These are phyloP conservation scores for Penicillium silybi DNA, from an alignment of 495 filamentous ascomycete species.

Conservation along the genomic window DNA sequence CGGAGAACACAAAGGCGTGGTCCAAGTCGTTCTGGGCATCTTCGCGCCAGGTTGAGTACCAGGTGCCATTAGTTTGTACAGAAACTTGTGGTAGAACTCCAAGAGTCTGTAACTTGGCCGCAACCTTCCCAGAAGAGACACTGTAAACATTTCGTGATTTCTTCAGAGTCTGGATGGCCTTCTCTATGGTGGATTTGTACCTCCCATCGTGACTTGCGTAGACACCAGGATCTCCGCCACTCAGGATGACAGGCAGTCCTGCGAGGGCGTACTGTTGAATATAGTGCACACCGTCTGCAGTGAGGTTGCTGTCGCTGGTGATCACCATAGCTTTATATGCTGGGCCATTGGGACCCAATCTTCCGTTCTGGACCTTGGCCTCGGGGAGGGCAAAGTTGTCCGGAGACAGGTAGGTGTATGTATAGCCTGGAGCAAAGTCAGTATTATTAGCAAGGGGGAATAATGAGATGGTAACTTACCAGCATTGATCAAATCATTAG, in stretches of 20 bases:
- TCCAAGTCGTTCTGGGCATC: conserved; percentile 16
- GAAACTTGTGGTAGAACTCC: conserved; percentile 17
- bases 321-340: conserved; percentile 45
- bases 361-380: conserved; percentile 29
- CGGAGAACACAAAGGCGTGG: conserved; percentile 40
- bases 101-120: conserved; percentile 22
- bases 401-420: conserved; percentile 47
- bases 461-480: conserved; percentile 14
- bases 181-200: conserved; percentile 1
- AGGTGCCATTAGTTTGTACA: conserved; percentile 26
- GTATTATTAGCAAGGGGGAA: conserved; percentile 5
- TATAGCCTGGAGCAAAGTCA: conserved; percentile 35
- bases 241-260: conserved; percentile 28
- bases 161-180: conserved; percentile 12
- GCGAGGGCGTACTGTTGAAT: conserved; percentile 35
- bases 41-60: conserved; percentile 33
- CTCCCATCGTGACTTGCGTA: conserved; percentile 4
- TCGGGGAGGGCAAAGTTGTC: conserved; percentile 41
- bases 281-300: conserved; percentile 26
- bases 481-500: conserved; percentile 13
- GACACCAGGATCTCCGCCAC: conserved; percentile 9
- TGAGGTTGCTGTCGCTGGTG: conserved; percentile 34
- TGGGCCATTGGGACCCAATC: conserved; percentile 36
- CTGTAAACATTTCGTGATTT: conserved; percentile 16
- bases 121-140: conserved; percentile 7